These are phyloP conservation scores for Heliamphora pulchella DNA, from an alignment of 179 eudicot species.

Conservation along the genomic window DNA sequence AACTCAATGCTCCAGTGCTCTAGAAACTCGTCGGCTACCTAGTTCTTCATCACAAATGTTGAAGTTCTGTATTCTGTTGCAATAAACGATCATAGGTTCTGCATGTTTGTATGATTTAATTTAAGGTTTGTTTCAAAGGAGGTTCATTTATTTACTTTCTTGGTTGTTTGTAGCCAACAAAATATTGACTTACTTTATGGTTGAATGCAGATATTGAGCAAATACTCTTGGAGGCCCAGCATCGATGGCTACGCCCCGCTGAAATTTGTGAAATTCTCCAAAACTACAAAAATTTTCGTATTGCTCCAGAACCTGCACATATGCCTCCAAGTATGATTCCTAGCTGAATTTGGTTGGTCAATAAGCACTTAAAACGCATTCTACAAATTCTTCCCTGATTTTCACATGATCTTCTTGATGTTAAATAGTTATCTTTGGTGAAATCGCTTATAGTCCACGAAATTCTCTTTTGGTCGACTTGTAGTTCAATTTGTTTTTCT, in stretches of 20 bases:
- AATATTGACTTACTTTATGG: constrained; percentile 12
- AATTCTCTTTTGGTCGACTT: background rate
- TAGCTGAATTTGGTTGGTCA: background rate
- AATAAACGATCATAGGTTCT: background rate
- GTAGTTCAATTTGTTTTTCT: background rate
- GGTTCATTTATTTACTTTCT: background rate
- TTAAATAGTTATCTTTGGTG: background rate
- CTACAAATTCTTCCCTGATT: background rate
- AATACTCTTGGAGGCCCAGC: constrained; percentile 55
- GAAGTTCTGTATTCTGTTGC: background rate
- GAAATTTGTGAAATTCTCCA: constrained; percentile 64
- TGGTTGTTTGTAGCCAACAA: background rate
- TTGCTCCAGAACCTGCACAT: constrained; percentile 53
- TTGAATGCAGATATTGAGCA: constrained; percentile 52
- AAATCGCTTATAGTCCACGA: background rate
- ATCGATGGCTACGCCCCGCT: constrained; percentile 66
- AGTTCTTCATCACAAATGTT: background rate
- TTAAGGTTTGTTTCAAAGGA: background rate
- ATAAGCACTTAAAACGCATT: background rate
- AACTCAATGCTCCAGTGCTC: too few species aligned
- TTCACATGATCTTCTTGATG: background rate
- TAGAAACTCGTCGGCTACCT: too few species aligned
- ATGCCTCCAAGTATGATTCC: constrained; percentile 44
- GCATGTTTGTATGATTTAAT: background rate
- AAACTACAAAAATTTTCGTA: constrained; percentile 41